These are phyloP conservation scores for Chimonanthus salicifolius DNA, from an alignment of 164 flowering plant genomes.

Conservation along the genomic window DNA sequence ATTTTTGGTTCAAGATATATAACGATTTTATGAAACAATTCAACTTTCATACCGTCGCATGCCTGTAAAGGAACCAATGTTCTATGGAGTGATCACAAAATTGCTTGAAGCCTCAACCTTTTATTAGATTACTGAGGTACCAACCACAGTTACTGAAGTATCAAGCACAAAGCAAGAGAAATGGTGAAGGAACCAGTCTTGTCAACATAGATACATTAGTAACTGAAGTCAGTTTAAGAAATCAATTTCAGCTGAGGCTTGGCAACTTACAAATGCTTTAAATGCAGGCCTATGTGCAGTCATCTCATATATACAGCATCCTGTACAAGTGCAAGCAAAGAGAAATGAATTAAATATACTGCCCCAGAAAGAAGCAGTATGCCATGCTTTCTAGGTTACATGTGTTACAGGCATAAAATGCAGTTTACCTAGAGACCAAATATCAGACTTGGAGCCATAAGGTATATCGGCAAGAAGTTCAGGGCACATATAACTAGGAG, in stretches of 20 bases:
- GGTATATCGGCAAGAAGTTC: conserved; percentile 99
- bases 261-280: conserved; percentile 92
- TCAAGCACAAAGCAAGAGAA: no score
- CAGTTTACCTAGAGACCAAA: conserved; percentile 90
- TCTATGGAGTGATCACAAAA: no score
- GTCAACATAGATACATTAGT: no score
- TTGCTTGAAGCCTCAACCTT: no score
- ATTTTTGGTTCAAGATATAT: no score
- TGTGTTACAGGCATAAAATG: not conserved
- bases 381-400: not conserved
- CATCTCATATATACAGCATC: conserved; percentile 98
- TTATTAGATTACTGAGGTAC: no score
- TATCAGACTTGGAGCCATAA: conserved; percentile 97
- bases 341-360: not conserved
- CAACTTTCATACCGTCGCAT: no score
- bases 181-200: no score
- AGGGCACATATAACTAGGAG: conserved; percentile 99
- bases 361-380: not conserved
- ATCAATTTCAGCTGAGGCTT: not conserved
- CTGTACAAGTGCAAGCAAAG: conserved; percentile 34
- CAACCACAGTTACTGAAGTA: no score
- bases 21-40: no score
- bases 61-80: no score
- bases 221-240: not conserved
- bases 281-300: conserved; percentile 84